phyloP scores from a whole-genome alignment of 306 rosid genomes.

The Senna tora region DNA sequence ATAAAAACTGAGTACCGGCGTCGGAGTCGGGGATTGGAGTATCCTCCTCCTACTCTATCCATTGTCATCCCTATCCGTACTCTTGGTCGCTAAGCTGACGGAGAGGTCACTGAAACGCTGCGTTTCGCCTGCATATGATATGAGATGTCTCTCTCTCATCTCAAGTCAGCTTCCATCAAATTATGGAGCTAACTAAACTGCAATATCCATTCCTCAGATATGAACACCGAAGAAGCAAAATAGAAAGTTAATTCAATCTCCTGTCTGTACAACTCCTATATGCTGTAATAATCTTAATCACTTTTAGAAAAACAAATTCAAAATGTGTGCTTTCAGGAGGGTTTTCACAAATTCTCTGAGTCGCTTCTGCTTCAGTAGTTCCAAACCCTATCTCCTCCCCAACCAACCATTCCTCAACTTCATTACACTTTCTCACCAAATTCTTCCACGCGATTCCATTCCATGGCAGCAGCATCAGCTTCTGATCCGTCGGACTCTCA shows the following conservation, averaged over 20 bases:
- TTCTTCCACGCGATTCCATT: constrained; percentile 16
- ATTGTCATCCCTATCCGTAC: no score
- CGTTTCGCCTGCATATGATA: no score
- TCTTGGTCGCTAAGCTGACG: no score
- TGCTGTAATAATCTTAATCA: not conserved
- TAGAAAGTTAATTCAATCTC: not conserved
- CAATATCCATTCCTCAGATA: not conserved
- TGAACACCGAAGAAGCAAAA: not conserved
- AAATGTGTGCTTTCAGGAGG: constrained; percentile 52
- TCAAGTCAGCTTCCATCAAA: no score
- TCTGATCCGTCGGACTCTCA: constrained; percentile 57
- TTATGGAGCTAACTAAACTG: not conserved
- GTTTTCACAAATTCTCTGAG: constrained; percentile 40
- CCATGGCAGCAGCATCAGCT: constrained; percentile 43
- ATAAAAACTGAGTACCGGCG: no score
- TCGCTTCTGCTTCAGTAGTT: constrained; percentile 28
- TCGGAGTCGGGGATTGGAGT: no score
- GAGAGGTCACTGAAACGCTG: no score
- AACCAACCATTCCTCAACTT: constrained; percentile 27
- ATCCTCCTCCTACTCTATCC: no score
- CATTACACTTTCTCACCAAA: constrained; percentile 34
- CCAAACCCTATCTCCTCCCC: constrained; percentile 35
- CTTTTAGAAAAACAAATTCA: constrained; percentile 11
- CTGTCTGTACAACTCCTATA: not conserved
- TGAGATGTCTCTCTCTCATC: no score